Evolutionary conservation across 495 filamentous ascomycete genomes (phyloP), one percentile per base, ranked within the genome.

Genomic region (Trichoderma virens): DNA sequence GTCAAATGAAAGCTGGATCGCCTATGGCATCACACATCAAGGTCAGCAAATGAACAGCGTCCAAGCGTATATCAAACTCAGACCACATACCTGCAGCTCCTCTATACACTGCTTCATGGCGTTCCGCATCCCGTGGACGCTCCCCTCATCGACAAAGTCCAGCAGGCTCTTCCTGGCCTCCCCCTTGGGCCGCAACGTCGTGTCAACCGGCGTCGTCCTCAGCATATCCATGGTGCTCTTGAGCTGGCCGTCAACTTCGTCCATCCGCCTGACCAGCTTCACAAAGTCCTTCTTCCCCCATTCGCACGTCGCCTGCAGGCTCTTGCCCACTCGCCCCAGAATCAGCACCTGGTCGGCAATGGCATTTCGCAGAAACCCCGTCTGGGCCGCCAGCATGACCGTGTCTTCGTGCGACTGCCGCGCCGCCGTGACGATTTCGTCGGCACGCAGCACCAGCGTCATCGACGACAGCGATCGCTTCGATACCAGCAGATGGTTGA

Each of bases 391-490:
- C 14, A 93, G 83, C 9, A 92, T 79, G 35, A 91, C 89, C 64
- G 88, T 89, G 67, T 93, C 87, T 71, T 96, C 91, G 63, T 97
- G 76, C 28, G 90, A 83, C 28, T 82, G 78, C 47, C 92, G 87
- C 30, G 92, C 89, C 9, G 85, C 76, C 41, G 85, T 90, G 51
- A 94, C 90, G 41, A 98, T 87, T 68, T 93, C 88, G 70, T 95
- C 90, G 64, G 93, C 94, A 47, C 91, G 90, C 74, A 87, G 87
- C 45, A 97, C 91, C 67, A 92, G 86, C 59, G 77, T 83, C 68
- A 93, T 90, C 2, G 90, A 92, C n/a, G 90, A 89, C 2, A 98
- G 84, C 8, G 93, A 93, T 30, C 91, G 86, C 76, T 98, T 98
- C 3, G 95, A 90, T 45, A 87, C 88, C 18, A 97, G 83, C 31